These are phyloP conservation scores for Diaporthe velutina DNA, from an alignment of 2,329 filamentous ascomycete genomes.

Conservation along the genomic window DNA sequence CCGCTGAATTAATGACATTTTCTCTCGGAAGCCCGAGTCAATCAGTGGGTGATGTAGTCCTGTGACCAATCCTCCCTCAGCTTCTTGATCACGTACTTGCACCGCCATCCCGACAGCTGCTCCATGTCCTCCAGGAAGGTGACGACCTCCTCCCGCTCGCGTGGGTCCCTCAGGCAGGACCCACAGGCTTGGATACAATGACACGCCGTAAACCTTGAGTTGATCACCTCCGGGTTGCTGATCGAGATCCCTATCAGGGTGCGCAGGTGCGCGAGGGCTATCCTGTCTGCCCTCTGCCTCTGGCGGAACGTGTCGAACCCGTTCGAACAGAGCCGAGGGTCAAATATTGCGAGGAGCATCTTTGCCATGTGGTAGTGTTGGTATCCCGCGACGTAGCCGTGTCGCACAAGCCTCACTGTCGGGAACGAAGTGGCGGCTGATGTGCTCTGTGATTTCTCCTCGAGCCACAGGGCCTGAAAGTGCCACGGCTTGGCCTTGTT, in stretches of 20 bases:
- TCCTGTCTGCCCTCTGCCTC: conserved; percentile 42
- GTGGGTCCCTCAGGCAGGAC: conserved; percentile 15
- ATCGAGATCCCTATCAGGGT: conserved; percentile 45
- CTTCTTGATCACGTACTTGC: conserved; percentile 18
- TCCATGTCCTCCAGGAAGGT: conserved; percentile 19
- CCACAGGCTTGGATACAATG: conserved; percentile 36
- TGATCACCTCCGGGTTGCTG: conserved; percentile 45
- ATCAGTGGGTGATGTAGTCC: conserved; percentile 11
- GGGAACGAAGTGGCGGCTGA: conserved; percentile 32
- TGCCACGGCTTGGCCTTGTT: conserved; percentile 41
- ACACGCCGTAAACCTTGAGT: conserved; percentile 45
- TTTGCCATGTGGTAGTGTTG: conserved; percentile 56
- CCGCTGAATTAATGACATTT: neutral
- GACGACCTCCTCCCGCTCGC: conserved; percentile 19
- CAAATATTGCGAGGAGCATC: conserved; percentile 55
- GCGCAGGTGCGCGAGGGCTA: conserved; percentile 43
- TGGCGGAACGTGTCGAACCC: conserved; percentile 43
- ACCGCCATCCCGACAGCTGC: conserved; percentile 16
- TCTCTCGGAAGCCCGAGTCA: neutral
- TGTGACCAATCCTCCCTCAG: conserved; percentile 24
- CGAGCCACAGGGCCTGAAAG: conserved; percentile 5
- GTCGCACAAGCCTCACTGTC: conserved; percentile 39
- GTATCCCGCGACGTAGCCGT: conserved; percentile 49
- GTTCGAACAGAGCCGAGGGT: conserved; percentile 48
- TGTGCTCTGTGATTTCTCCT: neutral